Conservation (phyloP, 2,329 filamentous ascomycete genomes). For the Aureobasidium musti region DNA sequence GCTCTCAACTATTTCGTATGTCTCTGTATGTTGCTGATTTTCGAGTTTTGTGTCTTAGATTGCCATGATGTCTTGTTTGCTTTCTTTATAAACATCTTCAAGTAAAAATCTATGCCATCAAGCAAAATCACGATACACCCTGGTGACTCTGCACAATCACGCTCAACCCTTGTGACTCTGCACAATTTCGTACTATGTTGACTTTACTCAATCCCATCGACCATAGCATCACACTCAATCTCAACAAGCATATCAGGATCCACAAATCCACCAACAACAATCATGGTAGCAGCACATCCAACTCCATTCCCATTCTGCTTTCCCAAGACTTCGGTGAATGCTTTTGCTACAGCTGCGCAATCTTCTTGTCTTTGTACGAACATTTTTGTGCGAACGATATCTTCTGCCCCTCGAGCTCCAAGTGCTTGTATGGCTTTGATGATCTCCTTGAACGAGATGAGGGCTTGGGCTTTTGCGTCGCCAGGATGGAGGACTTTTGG, state of each 20-base stretch:
- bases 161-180: too few species aligned
- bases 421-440: not conserved
- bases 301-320: not conserved
- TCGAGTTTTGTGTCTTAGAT: too few species aligned
- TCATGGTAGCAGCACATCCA: not conserved
- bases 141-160: too few species aligned
- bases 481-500: not conserved
- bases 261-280: conserved; percentile 6
- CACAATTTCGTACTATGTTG: too few species aligned
- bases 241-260: conserved; percentile 12
- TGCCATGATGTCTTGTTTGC: too few species aligned
- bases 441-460: not conserved
- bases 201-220: not conserved
- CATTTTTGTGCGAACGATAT: not conserved
- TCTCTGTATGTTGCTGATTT: too few species aligned
- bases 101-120: too few species aligned
- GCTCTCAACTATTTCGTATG: too few species aligned
- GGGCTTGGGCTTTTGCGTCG: conserved; percentile 1
- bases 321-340: not conserved
- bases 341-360: not conserved
- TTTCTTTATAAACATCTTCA: too few species aligned
- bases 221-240: conserved; percentile 6
- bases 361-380: not conserved
- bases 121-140: too few species aligned
- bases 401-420: not conserved